A percentile compares a stretch with the other conserved stretches of the same genome.
Conservation (phyloP, 1,139 yeast genomes). For the Diutina pseudorugosa region DNA sequence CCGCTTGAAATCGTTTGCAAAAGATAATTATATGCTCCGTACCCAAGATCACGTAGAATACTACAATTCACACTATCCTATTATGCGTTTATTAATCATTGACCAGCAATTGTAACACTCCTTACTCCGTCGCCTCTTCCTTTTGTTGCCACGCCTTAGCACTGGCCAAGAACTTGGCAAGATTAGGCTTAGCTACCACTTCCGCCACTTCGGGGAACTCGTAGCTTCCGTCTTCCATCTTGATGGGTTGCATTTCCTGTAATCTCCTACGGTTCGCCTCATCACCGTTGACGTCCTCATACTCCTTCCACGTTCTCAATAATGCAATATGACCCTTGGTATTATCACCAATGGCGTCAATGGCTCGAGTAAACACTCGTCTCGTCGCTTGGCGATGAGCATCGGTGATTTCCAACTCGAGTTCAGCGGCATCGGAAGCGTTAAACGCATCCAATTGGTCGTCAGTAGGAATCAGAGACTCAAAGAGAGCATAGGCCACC, state of each 20-base stretch:
- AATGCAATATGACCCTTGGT: conserved; percentile 41
- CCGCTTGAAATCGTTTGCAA: too few species aligned
- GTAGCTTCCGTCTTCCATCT: conserved; percentile 48
- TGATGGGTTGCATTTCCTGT: conserved; percentile 45
- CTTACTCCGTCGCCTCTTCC: background rate
- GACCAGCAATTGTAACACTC: background rate
- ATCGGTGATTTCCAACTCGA: conserved; percentile 40
- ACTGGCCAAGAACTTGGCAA: conserved; percentile 45
- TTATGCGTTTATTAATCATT: background rate
- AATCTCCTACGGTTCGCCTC: conserved; percentile 23
- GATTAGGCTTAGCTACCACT: conserved; percentile 27
- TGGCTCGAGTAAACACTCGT: conserved; percentile 43
- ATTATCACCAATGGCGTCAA: conserved; percentile 28
- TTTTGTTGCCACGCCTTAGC: conserved; percentile 24
- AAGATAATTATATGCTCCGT: too few species aligned
- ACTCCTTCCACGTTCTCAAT: conserved; percentile 52
- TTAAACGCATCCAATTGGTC: conserved; percentile 33
- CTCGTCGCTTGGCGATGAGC: conserved; percentile 43
- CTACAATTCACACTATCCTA: too few species aligned
- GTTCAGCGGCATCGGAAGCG: conserved; percentile 23
- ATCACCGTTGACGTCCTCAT: conserved; percentile 56
- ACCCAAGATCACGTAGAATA: too few species aligned
- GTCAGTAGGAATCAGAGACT: conserved; percentile 50
- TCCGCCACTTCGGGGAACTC: conserved; percentile 38
- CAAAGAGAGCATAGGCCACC: conserved; percentile 64